These are phyloP conservation scores for Zanthoxylum bungeanum DNA, from an alignment of 345 rosid species.

Conservation along the genomic window DNA sequence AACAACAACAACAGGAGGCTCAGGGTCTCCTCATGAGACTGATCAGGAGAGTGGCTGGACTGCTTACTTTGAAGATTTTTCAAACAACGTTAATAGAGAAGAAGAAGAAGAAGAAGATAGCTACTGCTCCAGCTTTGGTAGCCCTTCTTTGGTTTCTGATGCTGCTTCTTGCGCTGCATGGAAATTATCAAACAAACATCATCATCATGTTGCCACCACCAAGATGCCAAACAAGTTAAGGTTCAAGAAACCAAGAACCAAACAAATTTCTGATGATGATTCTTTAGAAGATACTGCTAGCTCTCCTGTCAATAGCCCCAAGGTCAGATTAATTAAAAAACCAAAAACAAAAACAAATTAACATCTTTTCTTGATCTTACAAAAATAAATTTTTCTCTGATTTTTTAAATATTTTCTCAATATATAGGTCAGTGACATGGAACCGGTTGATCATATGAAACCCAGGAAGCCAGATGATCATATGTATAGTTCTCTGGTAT, in stretches of 20 bases:
- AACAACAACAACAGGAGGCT: conserved; percentile 4
- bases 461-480: conserved; percentile 39
- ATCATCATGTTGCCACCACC: neutral
- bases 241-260: conserved; percentile 52
- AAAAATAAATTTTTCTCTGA: neutral
- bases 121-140: conserved; percentile 37
- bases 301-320: conserved; percentile 80
- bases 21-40: neutral
- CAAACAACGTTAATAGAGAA: conserved; percentile 22
- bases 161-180: conserved; percentile 59
- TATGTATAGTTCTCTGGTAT: conserved; percentile 40
- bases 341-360: neutral
- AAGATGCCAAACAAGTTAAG: conserved; percentile 36
- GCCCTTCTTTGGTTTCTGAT: conserved; percentile 68
- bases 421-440: conserved; percentile 49
- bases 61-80: conserved; percentile 67
- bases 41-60: conserved; percentile 94
- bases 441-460: conserved; percentile 32
- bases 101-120: no score
- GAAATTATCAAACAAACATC: conserved; percentile 24
- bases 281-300: conserved; percentile 93
- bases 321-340: conserved; percentile 31
- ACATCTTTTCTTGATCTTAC: neutral
- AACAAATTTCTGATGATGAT: conserved; percentile 51
- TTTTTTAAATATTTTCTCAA: neutral